Evolutionary conservation across 169 alveolate species (phyloP), one percentile per base, ranked within the genome.

Genomic region (Pseudocohnilembus persalinus): DNA sequence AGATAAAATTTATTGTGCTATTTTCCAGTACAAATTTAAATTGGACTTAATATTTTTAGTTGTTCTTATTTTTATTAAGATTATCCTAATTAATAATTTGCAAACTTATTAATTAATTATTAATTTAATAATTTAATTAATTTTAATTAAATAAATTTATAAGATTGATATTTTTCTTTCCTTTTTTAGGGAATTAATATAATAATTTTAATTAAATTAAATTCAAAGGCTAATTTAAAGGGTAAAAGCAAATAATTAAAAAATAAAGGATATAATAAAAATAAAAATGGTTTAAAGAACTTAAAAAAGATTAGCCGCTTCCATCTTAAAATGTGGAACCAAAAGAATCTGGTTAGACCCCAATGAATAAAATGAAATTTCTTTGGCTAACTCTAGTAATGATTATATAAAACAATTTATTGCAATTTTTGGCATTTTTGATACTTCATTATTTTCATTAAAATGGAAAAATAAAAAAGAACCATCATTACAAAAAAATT

Each of bases 261-360:
- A 68, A 20, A 83, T 31, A 32, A 28, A n/a, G n/a, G n/a, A 31
- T 27, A 76, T 27, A 76, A 76, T 28, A 76, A 1, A 26, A 76
- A 16, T 76, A 82, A 73, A 93, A 85, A 95, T 95, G 97, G 96
- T 93, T 49, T 88, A 97, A 82, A 96, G 97, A 81, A 97, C 97
- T 83, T 99, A 99, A 94, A 98, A 98, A 96, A 97, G 99, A 86
- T 93, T 99, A 76, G 99, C 99, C 85, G 99, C 99, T 83, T 93
- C 99, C 75, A 99, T 98, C 74, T 93, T 98, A 89, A 97, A 97
- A 90, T 98, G 99, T 95, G 99, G 99, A 86, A 94, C 94, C 87
- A 95, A 97, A 90, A 98, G 99, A 92, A 98, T 98, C 74, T 98
- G 99, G 99, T 92, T 99, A 92, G 99, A 99, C 96, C 99, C 99